Evolutionary conservation across 495 filamentous ascomycete species (phyloP), one percentile per base, ranked within the genome.

Genomic region (Aspergillus conjunctus): DNA sequence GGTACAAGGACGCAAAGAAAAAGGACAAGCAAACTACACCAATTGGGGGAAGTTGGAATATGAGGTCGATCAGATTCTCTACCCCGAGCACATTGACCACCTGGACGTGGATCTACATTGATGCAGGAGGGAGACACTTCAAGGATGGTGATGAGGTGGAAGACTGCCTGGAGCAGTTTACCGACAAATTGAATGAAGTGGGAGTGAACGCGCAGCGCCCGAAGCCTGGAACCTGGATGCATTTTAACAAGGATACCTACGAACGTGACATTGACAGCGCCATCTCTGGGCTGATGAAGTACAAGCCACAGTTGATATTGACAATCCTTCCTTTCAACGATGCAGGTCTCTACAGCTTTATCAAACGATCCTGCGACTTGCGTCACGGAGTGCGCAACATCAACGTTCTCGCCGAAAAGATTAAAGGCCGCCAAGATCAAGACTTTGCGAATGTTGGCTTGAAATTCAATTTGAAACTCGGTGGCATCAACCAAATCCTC

Each of bases 391-490:
- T 64, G 5, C 56, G 45, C 30, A 64, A 64, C 17, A 52, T 64
- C 26, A 64, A 60, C 39, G 52, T 64, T 26, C 45, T 57, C 83
- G 79, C 64, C 0, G 54, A 72, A 2, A 87, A 88, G 58, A 68
- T 91, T 43, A 39, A 61, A 10, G 64, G 50, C 39, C 64, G 74
- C 0, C 74, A 81, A 37, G 41, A 63, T 0, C 82, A 85, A 39
- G 91, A 90, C 66, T 84, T 84, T 37, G 88, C 87, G 63, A 96
- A 95, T 60, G 78, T 93, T 1, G 89, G 77, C 6, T 71, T 95
- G 20, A 96, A 93, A 69, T 84, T 95, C 73, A 97, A 97, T 68
- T 71, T 95, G 46, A 97, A 97, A 73, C 79, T 88, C 58, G 91
- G 91, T 7, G 93, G 93, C 0, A 73, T 80, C n/a, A 96, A 96